A percentile compares a stretch with the other conserved stretches of the same genome.
Conservation (phyloP, 176 grass and related monocot genomes). For the Oryza nivara region DNA sequence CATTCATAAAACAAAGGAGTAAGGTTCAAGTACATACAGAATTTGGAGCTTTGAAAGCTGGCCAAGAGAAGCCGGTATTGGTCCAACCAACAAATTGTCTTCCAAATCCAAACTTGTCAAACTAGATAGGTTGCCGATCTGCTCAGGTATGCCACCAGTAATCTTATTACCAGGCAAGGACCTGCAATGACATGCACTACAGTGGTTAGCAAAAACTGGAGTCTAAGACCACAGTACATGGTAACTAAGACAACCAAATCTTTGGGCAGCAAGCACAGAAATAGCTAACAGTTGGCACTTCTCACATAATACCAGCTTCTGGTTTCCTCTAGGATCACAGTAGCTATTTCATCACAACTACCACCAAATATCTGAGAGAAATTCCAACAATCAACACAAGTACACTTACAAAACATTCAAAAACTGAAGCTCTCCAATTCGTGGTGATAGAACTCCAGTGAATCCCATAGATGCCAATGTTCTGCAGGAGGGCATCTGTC, state of each 20-base stretch:
- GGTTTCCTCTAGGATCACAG: neutral
- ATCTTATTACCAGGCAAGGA: slow-evolving; percentile 72
- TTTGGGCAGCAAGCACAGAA: slow-evolving; percentile 29
- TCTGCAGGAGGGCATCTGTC: slow-evolving; percentile 52
- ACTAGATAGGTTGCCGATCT: slow-evolving; percentile 78
- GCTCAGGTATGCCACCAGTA: slow-evolving; percentile 73
- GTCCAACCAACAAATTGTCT: slow-evolving; percentile 70
- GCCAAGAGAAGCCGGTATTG: slow-evolving; percentile 86
- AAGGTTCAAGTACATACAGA: slow-evolving; percentile 63
- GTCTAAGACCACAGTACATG: neutral
- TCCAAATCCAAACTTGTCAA: slow-evolving; percentile 78
- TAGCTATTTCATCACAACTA: slow-evolving; percentile 23
- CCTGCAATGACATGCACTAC: slow-evolving; percentile 52
- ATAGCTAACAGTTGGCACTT: neutral
- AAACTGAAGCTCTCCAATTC: slow-evolving; percentile 83
- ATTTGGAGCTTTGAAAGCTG: slow-evolving; percentile 65
- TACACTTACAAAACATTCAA: slow-evolving; percentile 90
- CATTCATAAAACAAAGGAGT: slow-evolving; percentile 31
- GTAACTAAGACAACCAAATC: neutral
- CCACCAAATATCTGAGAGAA: slow-evolving; percentile 15
- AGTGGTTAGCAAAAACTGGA: slow-evolving; percentile 23
- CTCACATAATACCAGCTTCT: neutral
- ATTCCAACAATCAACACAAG: neutral
- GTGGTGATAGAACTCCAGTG: slow-evolving; percentile 80
- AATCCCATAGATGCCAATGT: slow-evolving; percentile 95